Evolutionary conservation across 129 eudicot genomes (phyloP).

Genomic region (Saposhnikovia divaricata): DNA sequence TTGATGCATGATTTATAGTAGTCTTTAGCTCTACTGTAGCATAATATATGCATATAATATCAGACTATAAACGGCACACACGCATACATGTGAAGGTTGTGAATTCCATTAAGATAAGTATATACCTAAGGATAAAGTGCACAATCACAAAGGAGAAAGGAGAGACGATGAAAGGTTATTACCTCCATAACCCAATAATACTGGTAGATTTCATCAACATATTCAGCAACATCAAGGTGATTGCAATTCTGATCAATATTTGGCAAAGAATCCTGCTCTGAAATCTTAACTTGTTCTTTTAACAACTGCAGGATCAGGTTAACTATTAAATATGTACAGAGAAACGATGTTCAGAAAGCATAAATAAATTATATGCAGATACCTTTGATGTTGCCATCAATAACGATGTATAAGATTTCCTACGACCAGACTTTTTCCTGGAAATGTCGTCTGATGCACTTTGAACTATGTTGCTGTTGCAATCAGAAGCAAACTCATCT

Average conservation of each 20-base stretch:
- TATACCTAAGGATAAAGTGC: neutral
- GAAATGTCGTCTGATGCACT: slow-evolving; percentile 23
- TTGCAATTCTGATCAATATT: slow-evolving; percentile 62
- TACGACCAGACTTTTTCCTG: slow-evolving; percentile 55
- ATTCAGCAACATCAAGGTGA: slow-evolving; percentile 92
- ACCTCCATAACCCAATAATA: slow-evolving; percentile 98
- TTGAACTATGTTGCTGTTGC: slow-evolving; percentile 20
- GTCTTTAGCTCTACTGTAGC: neutral
- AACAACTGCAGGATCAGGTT: slow-evolving; percentile 34
- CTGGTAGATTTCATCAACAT: slow-evolving; percentile 83
- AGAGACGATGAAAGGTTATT: slow-evolving; percentile 8
- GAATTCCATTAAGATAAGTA: neutral
- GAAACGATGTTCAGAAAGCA: neutral
- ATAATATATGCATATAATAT: neutral
- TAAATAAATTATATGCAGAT: neutral
- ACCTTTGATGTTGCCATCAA: slow-evolving; percentile 81
- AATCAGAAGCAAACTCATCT: slow-evolving; percentile 20
- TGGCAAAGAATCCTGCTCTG: slow-evolving; percentile 46
- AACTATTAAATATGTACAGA: slow-evolving; percentile 4
- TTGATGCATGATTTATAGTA: neutral
- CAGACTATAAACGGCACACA: neutral
- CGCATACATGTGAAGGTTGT: neutral
- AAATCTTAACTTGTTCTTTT: slow-evolving; percentile 29
- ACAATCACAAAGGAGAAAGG: slow-evolving; percentile 5
- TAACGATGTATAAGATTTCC: slow-evolving; percentile 70